Percentiles rank a stretch among this genome's conserved stretches.
These are phyloP conservation scores for Chrysoporthe puriensis DNA, from an alignment of 2,329 filamentous ascomycete genomes.

Conservation along the genomic window DNA sequence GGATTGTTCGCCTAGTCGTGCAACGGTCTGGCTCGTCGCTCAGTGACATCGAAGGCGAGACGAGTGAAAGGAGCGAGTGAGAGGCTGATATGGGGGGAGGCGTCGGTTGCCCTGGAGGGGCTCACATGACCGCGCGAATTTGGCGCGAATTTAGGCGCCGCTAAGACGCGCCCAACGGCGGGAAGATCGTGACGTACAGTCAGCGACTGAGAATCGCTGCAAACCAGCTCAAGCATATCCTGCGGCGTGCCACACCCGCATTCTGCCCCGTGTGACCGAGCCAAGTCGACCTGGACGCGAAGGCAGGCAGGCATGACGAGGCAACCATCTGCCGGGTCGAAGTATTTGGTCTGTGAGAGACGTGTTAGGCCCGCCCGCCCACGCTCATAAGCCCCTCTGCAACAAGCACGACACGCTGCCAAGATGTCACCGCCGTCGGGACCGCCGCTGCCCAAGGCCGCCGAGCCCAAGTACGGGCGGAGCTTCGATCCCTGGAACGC, in stretches of 20 bases:
- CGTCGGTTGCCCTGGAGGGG: not conserved
- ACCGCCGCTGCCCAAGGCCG: slow-evolving; percentile 37
- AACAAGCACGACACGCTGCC: not conserved
- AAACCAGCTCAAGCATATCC: not conserved
- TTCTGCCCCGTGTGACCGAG: not conserved
- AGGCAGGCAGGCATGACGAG: not conserved
- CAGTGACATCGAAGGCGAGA: not conserved
- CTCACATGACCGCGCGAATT: slow-evolving; percentile 13
- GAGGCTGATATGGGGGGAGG: too few species aligned
- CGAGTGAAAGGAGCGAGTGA: not conserved
- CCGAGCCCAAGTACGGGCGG: slow-evolving; percentile 47
- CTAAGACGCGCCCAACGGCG: slow-evolving; percentile 8
- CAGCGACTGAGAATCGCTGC: not conserved
- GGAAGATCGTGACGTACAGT: slow-evolving; percentile 5
- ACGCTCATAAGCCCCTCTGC: not conserved
- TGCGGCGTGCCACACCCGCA: not conserved
- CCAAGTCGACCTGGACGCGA: not conserved
- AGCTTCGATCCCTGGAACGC: slow-evolving; percentile 74
- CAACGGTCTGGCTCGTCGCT: too few species aligned
- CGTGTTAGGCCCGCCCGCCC: too few species aligned
- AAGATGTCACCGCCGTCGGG: slow-evolving; percentile 26
- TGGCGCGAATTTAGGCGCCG: slow-evolving; percentile 6
- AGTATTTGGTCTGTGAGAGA: not conserved
- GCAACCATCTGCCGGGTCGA: not conserved
- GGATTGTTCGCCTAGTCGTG: too few species aligned